Evolutionary conservation across 169 alveolate species (phyloP).

Genomic region (Cryptosporidium tyzzeri): DNA sequence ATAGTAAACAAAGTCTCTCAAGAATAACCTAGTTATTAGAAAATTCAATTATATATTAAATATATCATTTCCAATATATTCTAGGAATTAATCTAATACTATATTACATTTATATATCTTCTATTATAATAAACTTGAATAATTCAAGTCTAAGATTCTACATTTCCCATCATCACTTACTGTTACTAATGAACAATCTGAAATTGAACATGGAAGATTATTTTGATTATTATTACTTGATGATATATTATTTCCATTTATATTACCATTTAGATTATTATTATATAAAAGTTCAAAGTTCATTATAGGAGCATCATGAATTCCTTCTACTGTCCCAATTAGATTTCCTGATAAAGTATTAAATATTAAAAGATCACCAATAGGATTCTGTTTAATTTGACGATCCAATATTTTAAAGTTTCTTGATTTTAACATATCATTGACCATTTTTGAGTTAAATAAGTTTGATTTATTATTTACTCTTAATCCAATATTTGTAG

Average conservation of each 20-base stretch:
- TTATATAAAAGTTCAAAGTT: slow-evolving; percentile 52
- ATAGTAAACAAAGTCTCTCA: slow-evolving; percentile 40
- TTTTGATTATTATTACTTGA: not conserved
- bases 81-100: not conserved
- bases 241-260: not conserved
- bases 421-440: not conserved
- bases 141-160: slow-evolving; percentile 37
- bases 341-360: slow-evolving; percentile 47
- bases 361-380: slow-evolving; percentile 53
- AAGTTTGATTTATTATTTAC: not conserved
- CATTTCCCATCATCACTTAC: slow-evolving; percentile 73
- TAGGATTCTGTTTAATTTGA: slow-evolving; percentile 34
- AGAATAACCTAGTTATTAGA: not conserved
- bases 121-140: not conserved
- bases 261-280: not conserved
- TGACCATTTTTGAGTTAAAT: not conserved
- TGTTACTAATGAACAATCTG: slow-evolving; percentile 61
- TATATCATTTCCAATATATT: too few relatives aligned
- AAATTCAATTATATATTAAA: too few relatives aligned
- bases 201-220: not conserved
- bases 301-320: slow-evolving; percentile 75
- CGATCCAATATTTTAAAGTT: slow-evolving; percentile 21
- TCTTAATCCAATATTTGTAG: slow-evolving; percentile 11
- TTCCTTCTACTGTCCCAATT: slow-evolving; percentile 36
- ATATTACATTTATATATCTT: not conserved